Base-by-base conservation (phyloP, 352 stramenopile species). In the Globisporangium orthogonon region DNA sequence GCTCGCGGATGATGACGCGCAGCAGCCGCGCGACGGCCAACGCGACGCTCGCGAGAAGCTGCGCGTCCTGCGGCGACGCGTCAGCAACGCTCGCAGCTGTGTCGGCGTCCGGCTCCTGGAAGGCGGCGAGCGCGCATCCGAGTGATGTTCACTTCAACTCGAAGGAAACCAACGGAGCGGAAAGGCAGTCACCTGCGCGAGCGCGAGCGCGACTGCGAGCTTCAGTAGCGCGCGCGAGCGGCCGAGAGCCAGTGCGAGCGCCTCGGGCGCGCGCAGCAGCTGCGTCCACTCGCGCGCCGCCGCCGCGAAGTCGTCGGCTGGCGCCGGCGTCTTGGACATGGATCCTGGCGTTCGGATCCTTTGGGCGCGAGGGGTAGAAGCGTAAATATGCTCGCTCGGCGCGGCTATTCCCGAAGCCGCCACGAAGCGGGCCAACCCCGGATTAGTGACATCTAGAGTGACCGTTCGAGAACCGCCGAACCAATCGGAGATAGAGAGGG, bases 1-100 rank as follows among this genome's bases (percentile, higher is more conserved):
- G 78, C 11, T 81, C 68, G 10, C 79, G 77, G 9, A 82, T 52
- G 9, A 71, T 61, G 28, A 67, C 52, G 17, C 81, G 71, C n/a
- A 87, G 9, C 11, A 90, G 62, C 3, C 68, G 63, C 18, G 71
- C 71, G 31, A 88, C 47, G 13, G 71, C 66, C 7, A 64, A 53
- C 44, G 64, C 64, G 4, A 83, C 62, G 2, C 62, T 54, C 46
- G 81, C 33, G 17, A 90, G 63, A 49, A 54, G 50, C 28, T 74
- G 73, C 47, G 74, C 67, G 0, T 86, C 75, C 69, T 80, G 51
- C 50, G 31, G 15, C n/a, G 7, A 14, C 15, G 35, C 37, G 37
- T 43, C 37, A 13, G 10, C 37, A 13, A 43, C 11, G 37, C 1
- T 5, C 11, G 37, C 37, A 13, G 37, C 11, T 3, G 37, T 43